Conservation (phyloP, 2,329 filamentous ascomycete species). For the Westerdykella aurantiaca region DNA sequence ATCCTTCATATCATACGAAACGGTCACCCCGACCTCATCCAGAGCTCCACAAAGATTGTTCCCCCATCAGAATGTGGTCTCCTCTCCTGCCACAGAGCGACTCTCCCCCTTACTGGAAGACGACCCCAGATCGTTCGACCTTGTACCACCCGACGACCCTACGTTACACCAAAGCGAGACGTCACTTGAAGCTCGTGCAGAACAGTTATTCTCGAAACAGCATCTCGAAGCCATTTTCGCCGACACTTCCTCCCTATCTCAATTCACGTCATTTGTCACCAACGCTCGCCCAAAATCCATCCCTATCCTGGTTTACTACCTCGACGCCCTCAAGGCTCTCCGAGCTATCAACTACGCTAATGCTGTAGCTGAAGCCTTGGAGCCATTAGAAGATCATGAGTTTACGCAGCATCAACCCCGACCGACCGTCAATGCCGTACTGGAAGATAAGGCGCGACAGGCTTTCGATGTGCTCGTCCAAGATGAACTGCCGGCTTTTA, state of each 20-base stretch:
- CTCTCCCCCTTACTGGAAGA: conserved; percentile 48
- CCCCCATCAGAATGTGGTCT: conserved; percentile 39
- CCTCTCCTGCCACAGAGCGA: conserved; percentile 20
- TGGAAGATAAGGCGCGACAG: conserved; percentile 59
- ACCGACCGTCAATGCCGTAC: conserved; percentile 51
- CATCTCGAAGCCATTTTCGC: conserved; percentile 62
- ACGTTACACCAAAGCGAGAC: conserved; percentile 6
- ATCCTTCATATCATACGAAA: conserved; percentile 31
- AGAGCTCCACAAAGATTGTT: conserved; percentile 30
- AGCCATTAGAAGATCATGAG: conserved; percentile 50
- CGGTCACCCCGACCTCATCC: conserved; percentile 25
- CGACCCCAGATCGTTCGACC: conserved; percentile 50
- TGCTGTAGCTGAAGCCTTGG: conserved; percentile 57
- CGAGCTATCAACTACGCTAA: conserved; percentile 68
- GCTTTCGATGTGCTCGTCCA: conserved; percentile 60
- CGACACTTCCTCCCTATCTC: conserved; percentile 56
- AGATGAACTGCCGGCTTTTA: conserved; percentile 66
- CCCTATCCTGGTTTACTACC: conserved; percentile 63
- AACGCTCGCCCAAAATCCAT: conserved; percentile 56
- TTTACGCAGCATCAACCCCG: conserved; percentile 50
- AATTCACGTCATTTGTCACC: conserved; percentile 63
- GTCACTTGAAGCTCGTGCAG: conserved; percentile 59
- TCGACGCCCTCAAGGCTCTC: conserved; percentile 65
- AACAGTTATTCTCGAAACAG: conserved; percentile 59
- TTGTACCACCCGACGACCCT: conserved; percentile 41